Base-by-base conservation (phyloP, 805 yeast genomes). In the Candida germanica region DNA sequence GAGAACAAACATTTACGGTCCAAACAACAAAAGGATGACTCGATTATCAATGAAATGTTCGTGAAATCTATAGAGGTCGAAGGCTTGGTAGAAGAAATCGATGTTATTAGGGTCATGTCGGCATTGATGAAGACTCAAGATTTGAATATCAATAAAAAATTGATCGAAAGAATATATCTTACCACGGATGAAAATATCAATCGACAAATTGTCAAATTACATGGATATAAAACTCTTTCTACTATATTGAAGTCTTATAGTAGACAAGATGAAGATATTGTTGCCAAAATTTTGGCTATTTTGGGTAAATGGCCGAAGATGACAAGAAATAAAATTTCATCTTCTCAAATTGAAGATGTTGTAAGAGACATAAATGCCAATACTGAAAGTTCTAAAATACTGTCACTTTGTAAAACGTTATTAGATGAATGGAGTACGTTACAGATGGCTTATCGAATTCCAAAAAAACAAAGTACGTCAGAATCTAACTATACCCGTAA, bases 361-460 rank as follows among this genome's bases (percentile, higher is more conserved):
- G 74, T 91, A 4, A 51, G 63, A 26, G 66, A 64, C 3, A 51
- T 85, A 16, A 50, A 48, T 15, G 34, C 39, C 31, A 46, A 39
- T 6, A 49, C 56, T 25, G 23, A 31, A 8, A 56, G 54, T 39
- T 50, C 46, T 3, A 57, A 56, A 8, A 50, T 71, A 22, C 51
- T 57, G 44, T 38, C 36, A 1, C 58, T 69, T 35, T 70, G 82
- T 3, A 40, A 56, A 3, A 55, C 56, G 5, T 59, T 91, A 25
- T 49, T 86, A 18, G 64, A 69, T 1, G 80, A 70, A 38, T 91
- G 97, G 97, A 66, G 80, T 29, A 64, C 64, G 17, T 73, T 86
- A 40, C 81, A 83, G 53, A 78, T 86, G 75, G 89, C 88, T n/a
- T 85, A 82, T 53, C 74, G 93, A 29, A 89, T 91, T 34, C 89